These are phyloP conservation scores for Micromonas commoda DNA, from an alignment of 139 green algal species.

Conservation along the genomic window DNA sequence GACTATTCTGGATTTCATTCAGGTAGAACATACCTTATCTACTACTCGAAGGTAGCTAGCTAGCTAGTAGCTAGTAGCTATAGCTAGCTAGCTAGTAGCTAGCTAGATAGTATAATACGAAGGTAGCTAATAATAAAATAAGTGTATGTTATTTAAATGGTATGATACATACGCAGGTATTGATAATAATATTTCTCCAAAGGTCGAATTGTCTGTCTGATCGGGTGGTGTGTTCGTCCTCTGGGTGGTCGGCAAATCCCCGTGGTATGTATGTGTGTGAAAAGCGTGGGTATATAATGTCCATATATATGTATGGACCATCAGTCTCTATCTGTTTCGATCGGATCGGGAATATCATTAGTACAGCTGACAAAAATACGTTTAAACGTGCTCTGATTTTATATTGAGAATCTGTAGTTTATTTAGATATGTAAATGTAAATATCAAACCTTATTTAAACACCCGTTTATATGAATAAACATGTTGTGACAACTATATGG, in stretches of 20 bases:
- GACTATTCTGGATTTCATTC: no score
- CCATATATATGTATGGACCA: no score
- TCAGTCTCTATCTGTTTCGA: no score
- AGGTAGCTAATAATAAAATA: not conserved
- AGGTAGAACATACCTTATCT: no score
- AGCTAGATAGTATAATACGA: not conserved
- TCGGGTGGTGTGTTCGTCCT: not conserved
- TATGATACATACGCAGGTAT: not conserved
- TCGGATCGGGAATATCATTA: no score
- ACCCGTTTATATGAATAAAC: no score
- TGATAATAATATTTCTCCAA: not conserved
- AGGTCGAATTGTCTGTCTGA: not conserved
- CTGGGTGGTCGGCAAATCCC: not conserved
- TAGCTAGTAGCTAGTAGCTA: not conserved
- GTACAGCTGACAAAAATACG: no score
- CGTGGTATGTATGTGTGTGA: not conserved
- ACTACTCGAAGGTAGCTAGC: not conserved
- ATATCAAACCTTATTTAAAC: no score
- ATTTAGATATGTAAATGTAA: no score
- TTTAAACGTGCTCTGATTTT: no score
- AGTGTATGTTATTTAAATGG: not conserved
- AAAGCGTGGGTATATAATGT: not conserved
- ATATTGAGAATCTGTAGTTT: no score
- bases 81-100: conserved; percentile 1
- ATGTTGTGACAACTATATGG: no score